Evolutionary conservation across 371 early-diverging fungal genomes (phyloP).

Genomic region (Mucor piriformis): DNA sequence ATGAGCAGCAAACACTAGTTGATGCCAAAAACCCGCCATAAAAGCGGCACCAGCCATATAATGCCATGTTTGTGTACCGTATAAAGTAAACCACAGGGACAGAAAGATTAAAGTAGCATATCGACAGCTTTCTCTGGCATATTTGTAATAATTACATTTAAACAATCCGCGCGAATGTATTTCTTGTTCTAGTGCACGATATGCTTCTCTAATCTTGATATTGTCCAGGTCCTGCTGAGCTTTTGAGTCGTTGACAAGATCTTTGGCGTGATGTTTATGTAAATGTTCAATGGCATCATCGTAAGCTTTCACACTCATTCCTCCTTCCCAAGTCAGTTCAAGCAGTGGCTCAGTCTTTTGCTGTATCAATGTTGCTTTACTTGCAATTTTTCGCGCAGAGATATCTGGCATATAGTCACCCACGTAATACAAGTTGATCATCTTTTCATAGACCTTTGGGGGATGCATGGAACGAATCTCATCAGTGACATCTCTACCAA

Average conservation of each 20-base stretch:
- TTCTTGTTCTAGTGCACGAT: conserved; percentile 66
- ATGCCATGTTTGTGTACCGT: conserved; percentile 63
- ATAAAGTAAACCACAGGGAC: conserved; percentile 67
- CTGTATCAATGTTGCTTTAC: not conserved
- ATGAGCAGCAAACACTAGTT: conserved; percentile 90
- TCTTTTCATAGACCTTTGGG: conserved; percentile 71
- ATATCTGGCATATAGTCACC: conserved; percentile 59
- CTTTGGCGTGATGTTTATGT: conserved; percentile 25
- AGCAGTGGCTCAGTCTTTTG: conserved; percentile 3
- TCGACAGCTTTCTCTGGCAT: conserved; percentile 74
- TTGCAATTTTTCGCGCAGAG: not conserved
- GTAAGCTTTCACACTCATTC: conserved; percentile 36
- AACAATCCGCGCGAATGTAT: conserved; percentile 68
- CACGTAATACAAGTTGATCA: conserved; percentile 76
- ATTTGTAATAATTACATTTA: conserved; percentile 77
- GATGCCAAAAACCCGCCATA: conserved; percentile 88
- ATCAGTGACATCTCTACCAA: conserved; percentile 92
- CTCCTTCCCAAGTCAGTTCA: conserved; percentile 38
- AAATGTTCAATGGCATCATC: conserved; percentile 38
- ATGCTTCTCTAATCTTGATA: conserved; percentile 55
- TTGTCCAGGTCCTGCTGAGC: conserved; percentile 39
- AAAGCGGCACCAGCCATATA: conserved; percentile 64
- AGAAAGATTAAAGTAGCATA: conserved; percentile 62
- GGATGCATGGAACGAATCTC: conserved; percentile 90
- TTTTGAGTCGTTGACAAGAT: conserved; percentile 20